phyloP scores from a whole-genome alignment of 2,329 filamentous ascomycete genomes.

The Lecanicillium sp. region DNA sequence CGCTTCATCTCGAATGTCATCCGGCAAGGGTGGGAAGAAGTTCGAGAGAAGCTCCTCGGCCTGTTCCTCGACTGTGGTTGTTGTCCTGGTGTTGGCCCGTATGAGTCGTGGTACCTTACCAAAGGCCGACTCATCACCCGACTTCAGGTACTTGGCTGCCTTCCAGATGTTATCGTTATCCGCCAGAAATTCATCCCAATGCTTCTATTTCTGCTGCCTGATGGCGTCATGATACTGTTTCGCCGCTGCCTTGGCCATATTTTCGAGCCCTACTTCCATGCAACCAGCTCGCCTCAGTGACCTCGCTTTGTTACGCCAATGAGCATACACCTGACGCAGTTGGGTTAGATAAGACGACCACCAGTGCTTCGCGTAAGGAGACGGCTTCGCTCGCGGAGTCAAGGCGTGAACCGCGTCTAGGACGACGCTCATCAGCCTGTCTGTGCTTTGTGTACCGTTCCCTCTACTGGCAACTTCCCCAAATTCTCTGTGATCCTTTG shows the following conservation, averaged over 20 bases:
- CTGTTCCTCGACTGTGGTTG: conserved; percentile 15
- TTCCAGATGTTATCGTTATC: conserved; percentile 25
- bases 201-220: conserved; percentile 17
- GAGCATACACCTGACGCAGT: conserved; percentile 22
- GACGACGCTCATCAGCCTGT: conserved; percentile 14
- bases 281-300: conserved; percentile 15
- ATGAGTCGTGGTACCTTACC: conserved; percentile 21
- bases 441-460: conserved; percentile 14
- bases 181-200: conserved; percentile 23
- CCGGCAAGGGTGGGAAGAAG: conserved; percentile 18
- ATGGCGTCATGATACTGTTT: conserved; percentile 22
- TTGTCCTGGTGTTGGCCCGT: conserved; percentile 17
- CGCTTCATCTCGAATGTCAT: conserved; percentile 15
- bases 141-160: conserved; percentile 23
- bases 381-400: conserved; percentile 21
- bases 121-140: conserved; percentile 18
- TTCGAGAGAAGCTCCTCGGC: conserved; percentile 17
- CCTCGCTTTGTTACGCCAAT: conserved; percentile 24
- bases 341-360: conserved; percentile 25
- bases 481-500: conserved; percentile 16
- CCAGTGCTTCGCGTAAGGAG: conserved; percentile 25
- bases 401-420: conserved; percentile 15
- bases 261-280: conserved; percentile 16
- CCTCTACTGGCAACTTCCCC: conserved; percentile 21
- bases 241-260: conserved; percentile 17